Base-by-base conservation (phyloP, 306 rosid genomes). In the Alnus glutinosa region DNA sequence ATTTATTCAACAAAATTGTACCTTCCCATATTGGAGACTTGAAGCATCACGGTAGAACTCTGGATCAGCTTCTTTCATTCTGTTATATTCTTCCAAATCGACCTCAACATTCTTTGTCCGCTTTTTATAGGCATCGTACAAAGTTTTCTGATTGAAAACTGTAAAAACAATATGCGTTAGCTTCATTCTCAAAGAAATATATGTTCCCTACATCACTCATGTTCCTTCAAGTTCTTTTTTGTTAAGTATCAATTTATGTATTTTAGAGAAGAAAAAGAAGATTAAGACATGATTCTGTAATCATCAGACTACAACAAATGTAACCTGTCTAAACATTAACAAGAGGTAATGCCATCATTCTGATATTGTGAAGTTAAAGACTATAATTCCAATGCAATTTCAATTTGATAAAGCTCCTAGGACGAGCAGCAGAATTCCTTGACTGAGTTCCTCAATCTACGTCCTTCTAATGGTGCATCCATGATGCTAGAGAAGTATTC, bases 41-140 rank as follows among this genome's bases (percentile, higher is more conserved):
- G 99, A 89, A 72, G 99, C 98, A 75, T 93, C 98, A n/a, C 99
- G 97, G 62, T 93, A 95, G 87, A 95, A 95, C 89, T 95, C 99
- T 0, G 98, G 99, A 87, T 93, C 99, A 67, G 96, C 89, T 88
- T 89, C 97, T 87, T 90, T 95, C 99, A 95, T 95, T 85, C 78
- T 91, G 68, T 90, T 93, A 84, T 95, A 95, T 30, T 93, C 98
- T 78, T 89, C 98, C 76, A 91, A 75, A 75, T 95, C 91, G 2
- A 93, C 72, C 36, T 91, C 89, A 48, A 95, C 76, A 37, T 92
- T 92, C 87, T 83, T 90, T 9, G 97, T 91, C 73, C 98, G 87
- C 85, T 93, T 95, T 83, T 95, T 95, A 85, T 95, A 88, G 11
- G 99, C 99, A 85, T 90, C 78, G 66, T 95, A 95, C 62, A 95